phyloP scores from a whole-genome alignment of 768 basidiomycete genomes.

The Boletus bicolor region DNA sequence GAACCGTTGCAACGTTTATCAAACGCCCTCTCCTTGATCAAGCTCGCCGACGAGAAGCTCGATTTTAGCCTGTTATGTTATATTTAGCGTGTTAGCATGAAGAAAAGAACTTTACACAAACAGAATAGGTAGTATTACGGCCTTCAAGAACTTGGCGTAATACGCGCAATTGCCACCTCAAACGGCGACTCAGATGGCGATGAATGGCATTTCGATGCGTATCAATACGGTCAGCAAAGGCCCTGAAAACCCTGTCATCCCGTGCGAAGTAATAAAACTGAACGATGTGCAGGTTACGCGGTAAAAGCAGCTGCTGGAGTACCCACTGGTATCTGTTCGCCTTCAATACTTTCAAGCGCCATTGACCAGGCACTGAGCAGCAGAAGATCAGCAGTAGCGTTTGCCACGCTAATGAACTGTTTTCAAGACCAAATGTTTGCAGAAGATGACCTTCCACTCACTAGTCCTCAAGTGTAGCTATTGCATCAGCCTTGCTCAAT shows the following conservation, averaged over 20 bases:
- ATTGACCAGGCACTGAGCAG: slow-evolving; percentile 80
- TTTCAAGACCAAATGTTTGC: neutral
- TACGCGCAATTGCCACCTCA: slow-evolving; percentile 69
- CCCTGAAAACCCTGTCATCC: slow-evolving; percentile 80
- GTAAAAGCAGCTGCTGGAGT: neutral
- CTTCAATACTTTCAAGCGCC: slow-evolving; percentile 54
- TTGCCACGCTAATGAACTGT: slow-evolving; percentile 61
- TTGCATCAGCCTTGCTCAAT: slow-evolving; percentile 70
- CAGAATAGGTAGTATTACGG: slow-evolving; percentile 61
- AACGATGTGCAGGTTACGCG: neutral
- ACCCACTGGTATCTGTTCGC: slow-evolving; percentile 70
- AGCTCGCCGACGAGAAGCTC: slow-evolving; percentile 59
- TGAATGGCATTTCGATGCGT: slow-evolving; percentile 45
- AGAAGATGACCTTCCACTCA: slow-evolving; percentile 38
- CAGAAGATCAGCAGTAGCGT: slow-evolving; percentile 82
- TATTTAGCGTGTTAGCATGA: slow-evolving; percentile 1
- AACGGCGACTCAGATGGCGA: slow-evolving; percentile 46
- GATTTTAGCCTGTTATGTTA: slow-evolving; percentile 50
- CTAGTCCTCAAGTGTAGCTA: slow-evolving; percentile 90
- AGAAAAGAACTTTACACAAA: slow-evolving; percentile 32
- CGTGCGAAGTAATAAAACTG: slow-evolving; percentile 89
- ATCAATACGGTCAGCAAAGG: slow-evolving; percentile 47
- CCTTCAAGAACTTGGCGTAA: slow-evolving; percentile 65
- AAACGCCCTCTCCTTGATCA: slow-evolving; percentile 60
- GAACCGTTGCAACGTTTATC: slow-evolving; percentile 7